phyloP scores from a whole-genome alignment of 1,284 basidiomycete genomes.

The Meripilus lineatus region DNA sequence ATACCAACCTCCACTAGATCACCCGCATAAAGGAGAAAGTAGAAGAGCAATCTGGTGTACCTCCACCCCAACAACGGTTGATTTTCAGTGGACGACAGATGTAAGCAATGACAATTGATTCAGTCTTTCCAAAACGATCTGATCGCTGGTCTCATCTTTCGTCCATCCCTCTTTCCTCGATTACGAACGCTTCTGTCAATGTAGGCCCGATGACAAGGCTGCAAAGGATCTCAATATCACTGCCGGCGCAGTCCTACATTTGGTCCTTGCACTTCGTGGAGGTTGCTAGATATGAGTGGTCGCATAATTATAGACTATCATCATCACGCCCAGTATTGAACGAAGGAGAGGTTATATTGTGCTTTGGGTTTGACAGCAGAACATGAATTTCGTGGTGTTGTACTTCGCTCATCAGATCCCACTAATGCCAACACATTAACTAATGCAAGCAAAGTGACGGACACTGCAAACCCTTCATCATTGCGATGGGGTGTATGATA shows the following conservation, averaged over 20 bases:
- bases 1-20: conserved; percentile 52
- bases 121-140: conserved; percentile 1
- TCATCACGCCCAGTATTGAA: not conserved
- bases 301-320: not conserved
- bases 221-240: conserved; percentile 79
- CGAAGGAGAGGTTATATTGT: no score
- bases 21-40: conserved; percentile 97
- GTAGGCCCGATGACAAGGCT: conserved; percentile 81
- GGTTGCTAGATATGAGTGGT: conserved; percentile 37
- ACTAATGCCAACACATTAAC: no score
- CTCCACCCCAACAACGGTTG: conserved; percentile 93
- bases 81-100: conserved; percentile 96
- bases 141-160: no score
- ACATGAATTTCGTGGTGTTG: no score
- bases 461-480: no score
- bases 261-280: conserved; percentile 90
- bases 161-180: not conserved
- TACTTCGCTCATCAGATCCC: no score
- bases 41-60: conserved; percentile 98
- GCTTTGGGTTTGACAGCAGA: no score
- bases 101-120: conserved; percentile 47
- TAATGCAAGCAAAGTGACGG: no score
- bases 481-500: no score
- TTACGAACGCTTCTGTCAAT: not conserved
- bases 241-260: conserved; percentile 83